phyloP scores from a whole-genome alignment of 805 yeast genomes.

The Kuraishia floccosa region DNA sequence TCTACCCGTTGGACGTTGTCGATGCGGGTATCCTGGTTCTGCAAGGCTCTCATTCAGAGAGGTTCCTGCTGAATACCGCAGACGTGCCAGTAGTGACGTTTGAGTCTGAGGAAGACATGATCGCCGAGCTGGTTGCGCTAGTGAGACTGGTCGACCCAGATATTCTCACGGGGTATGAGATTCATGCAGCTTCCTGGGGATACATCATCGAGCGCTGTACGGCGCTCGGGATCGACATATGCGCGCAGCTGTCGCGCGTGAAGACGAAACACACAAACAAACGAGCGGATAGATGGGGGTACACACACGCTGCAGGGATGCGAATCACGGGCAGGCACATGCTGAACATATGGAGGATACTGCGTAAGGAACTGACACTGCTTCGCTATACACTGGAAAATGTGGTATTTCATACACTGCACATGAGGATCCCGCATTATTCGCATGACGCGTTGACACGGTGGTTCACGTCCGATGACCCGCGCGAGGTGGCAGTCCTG shows the following conservation, averaged over 20 bases:
- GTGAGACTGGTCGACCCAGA: slow-evolving; percentile 75
- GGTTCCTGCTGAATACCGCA: slow-evolving; percentile 3
- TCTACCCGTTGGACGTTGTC: slow-evolving; percentile 18
- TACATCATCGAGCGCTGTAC: slow-evolving; percentile 59
- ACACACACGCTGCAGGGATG: slow-evolving; percentile 62
- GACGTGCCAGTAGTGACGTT: slow-evolving; percentile 16
- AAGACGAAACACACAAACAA: slow-evolving; percentile 34
- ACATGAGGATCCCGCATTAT: slow-evolving; percentile 56
- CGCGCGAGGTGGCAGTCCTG: slow-evolving; percentile 19
- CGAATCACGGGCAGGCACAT: slow-evolving; percentile 72
- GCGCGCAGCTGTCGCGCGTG: slow-evolving; percentile 54
- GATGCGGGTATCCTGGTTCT: slow-evolving; percentile 25
- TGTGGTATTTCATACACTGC: slow-evolving; percentile 56
- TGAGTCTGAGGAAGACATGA: slow-evolving; percentile 45
- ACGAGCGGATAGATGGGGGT: slow-evolving; percentile 68
- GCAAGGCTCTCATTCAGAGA: too few species aligned
- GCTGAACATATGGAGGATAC: slow-evolving; percentile 73
- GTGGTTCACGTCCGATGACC: slow-evolving; percentile 22
- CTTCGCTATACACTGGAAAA: slow-evolving; percentile 69
- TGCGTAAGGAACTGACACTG: slow-evolving; percentile 52
- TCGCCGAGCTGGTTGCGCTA: slow-evolving; percentile 40
- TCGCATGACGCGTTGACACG: slow-evolving; percentile 33
- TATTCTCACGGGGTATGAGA: slow-evolving; percentile 76
- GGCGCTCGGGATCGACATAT: slow-evolving; percentile 37
- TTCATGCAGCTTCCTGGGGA: slow-evolving; percentile 82